Percentiles rank a stretch among this genome's conserved stretches.
Evolutionary conservation across 2,329 filamentous ascomycete species (phyloP).

Genomic region (Pseudopyrenochaeta lycopersici): DNA sequence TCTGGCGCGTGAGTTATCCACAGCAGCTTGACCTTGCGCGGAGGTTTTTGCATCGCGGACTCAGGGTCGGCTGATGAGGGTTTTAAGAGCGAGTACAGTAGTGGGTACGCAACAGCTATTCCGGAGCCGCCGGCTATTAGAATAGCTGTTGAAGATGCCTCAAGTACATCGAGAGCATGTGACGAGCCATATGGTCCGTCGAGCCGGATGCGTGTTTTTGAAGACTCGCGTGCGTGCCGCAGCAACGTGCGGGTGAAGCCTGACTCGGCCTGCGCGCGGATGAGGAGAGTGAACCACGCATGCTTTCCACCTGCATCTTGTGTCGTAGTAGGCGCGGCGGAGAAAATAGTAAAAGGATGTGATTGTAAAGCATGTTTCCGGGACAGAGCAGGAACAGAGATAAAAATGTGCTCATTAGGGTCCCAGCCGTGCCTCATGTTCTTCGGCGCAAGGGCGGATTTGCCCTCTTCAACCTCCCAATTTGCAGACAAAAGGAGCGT

Average conservation of each 20-base stretch:
- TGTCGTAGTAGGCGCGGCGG: slow-evolving; percentile 60
- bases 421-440: slow-evolving; percentile 64
- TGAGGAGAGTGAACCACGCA: slow-evolving; percentile 65
- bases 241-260: slow-evolving; percentile 69
- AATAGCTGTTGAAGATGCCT: slow-evolving; percentile 60
- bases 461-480: slow-evolving; percentile 45
- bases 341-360: slow-evolving; percentile 74
- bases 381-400: slow-evolving; percentile 66
- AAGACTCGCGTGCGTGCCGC: slow-evolving; percentile 57
- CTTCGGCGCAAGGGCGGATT: slow-evolving; percentile 24
- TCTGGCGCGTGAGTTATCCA: slow-evolving; percentile 66
- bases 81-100: slow-evolving; percentile 62
- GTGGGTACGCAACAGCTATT: slow-evolving; percentile 70
- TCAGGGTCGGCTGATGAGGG: slow-evolving; percentile 23
- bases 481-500: slow-evolving; percentile 62
- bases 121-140: slow-evolving; percentile 71
- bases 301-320: slow-evolving; percentile 41
- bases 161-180: slow-evolving; percentile 64
- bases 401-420: slow-evolving; percentile 70
- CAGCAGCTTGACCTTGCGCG: slow-evolving; percentile 59
- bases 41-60: slow-evolving; percentile 12
- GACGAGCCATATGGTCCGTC: slow-evolving; percentile 72
- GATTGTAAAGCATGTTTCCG: slow-evolving; percentile 65
- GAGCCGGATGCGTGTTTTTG: slow-evolving; percentile 60
- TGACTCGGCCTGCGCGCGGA: slow-evolving; percentile 61